Percentiles rank a stretch among this genome's conserved stretches.
Evolutionary conservation across 2,329 filamentous ascomycete species (phyloP).

Genomic region (Pseudofabraea citricarpa): DNA sequence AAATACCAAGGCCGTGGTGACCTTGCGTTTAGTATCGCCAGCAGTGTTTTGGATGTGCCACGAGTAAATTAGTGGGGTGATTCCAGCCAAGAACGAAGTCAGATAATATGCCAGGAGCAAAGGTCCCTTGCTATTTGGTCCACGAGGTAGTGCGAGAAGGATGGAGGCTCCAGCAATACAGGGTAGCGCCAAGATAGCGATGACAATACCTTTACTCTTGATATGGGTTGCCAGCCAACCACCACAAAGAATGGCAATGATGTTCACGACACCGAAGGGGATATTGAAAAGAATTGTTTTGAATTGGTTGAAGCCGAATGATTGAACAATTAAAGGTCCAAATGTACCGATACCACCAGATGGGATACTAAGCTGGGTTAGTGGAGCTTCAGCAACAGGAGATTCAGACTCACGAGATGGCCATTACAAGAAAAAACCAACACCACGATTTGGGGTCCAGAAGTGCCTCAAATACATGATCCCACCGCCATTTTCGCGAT

Average conservation of each 20-base stretch:
- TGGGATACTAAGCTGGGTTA: no score
- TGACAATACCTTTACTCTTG: background rate
- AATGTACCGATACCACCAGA: background rate
- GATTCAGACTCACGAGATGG: background rate
- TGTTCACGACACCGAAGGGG: constrained; percentile 15
- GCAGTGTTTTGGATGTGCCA: no score
- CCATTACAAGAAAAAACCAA: background rate
- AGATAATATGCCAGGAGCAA: background rate
- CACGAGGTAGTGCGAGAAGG: background rate
- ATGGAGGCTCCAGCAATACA: background rate
- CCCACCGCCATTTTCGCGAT: constrained; percentile 28
- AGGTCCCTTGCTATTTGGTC: background rate
- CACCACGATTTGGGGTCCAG: constrained; percentile 28
- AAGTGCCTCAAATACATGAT: constrained; percentile 32
- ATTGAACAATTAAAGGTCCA: constrained; percentile 30
- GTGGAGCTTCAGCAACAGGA: no score
- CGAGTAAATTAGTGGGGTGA: no score
- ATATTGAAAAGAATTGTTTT: constrained; percentile 34
- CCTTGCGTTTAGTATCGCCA: constrained; percentile 63
- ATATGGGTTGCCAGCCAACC: constrained; percentile 58
- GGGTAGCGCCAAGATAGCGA: background rate
- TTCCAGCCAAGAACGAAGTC: constrained; percentile 29
- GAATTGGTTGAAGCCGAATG: constrained; percentile 33
- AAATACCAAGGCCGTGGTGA: constrained; percentile 66
- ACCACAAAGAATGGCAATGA: constrained; percentile 27